A percentile compares a stretch with the other conserved stretches of the same genome.
Conservation (phyloP, 2,329 filamentous ascomycete species). For the Aspergillus persii region DNA sequence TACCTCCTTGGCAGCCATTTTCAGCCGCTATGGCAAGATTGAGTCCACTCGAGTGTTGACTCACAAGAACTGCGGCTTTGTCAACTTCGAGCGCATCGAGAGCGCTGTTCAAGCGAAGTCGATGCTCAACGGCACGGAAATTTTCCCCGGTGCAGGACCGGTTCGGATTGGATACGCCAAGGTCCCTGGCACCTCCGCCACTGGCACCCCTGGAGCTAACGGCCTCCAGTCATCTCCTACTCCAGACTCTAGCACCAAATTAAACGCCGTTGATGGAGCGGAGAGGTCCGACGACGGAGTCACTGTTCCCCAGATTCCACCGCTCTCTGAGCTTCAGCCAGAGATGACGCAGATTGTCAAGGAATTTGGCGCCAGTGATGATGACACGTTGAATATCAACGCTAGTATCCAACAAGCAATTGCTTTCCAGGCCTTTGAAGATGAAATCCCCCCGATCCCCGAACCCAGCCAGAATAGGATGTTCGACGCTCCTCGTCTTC, state of each 20-base stretch:
- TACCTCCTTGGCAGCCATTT: slow-evolving; percentile 91
- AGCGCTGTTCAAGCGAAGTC: slow-evolving; percentile 87
- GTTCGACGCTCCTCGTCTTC: slow-evolving; percentile 89
- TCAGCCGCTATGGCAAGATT: slow-evolving; percentile 87
- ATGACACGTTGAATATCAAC: slow-evolving; percentile 72
- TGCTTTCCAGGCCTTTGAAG: slow-evolving; percentile 66
- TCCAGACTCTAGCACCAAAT: slow-evolving; percentile 70
- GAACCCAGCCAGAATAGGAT: slow-evolving; percentile 86
- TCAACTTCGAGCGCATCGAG: slow-evolving; percentile 91
- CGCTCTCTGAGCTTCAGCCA: slow-evolving; percentile 71
- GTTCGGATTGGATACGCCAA: slow-evolving; percentile 97
- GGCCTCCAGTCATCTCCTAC: slow-evolving; percentile 87
- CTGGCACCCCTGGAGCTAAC: slow-evolving; percentile 80
- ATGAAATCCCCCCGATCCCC: slow-evolving; percentile 83
- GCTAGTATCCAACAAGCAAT: slow-evolving; percentile 74
- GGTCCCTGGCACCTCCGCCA: slow-evolving; percentile 77
- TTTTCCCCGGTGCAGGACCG: slow-evolving; percentile 93
- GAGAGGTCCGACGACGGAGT: slow-evolving; percentile 34
- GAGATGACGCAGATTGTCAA: slow-evolving; percentile 84
- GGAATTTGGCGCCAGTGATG: slow-evolving; percentile 80
- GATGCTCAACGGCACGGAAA: slow-evolving; percentile 91
- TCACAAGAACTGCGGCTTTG: slow-evolving; percentile 98
- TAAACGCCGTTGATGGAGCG: slow-evolving; percentile 28
- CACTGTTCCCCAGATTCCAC: slow-evolving; percentile 58
- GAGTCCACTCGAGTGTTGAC: slow-evolving; percentile 90